Conservation (phyloP, 495 filamentous ascomycete genomes). For the Podospora pseudoanserina region DNA sequence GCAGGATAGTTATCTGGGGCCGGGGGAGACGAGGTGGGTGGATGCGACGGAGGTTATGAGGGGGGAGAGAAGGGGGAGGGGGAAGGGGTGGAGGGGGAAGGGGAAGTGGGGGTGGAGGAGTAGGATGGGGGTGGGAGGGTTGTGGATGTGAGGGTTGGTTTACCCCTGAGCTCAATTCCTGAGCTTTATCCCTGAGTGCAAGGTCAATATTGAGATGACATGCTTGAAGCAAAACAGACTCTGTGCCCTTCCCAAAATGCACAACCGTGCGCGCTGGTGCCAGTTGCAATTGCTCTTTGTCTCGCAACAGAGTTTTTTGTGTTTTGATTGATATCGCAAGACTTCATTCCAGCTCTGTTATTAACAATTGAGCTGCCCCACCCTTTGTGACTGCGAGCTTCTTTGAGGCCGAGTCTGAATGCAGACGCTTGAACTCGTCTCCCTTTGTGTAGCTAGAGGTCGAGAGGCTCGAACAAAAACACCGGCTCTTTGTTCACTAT, state of each 20-base stretch:
- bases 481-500: background rate
- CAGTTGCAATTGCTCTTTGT: background rate
- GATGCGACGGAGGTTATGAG: background rate
- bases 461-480: background rate
- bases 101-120: background rate
- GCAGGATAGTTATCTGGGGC: constrained; percentile 55
- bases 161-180: too few relatives aligned
- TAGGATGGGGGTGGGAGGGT: background rate
- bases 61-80: background rate
- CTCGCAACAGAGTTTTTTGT: too few relatives aligned
- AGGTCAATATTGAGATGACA: too few relatives aligned
- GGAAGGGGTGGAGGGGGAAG: background rate
- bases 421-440: background rate
- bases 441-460: background rate
- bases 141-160: background rate
- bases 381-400: background rate
- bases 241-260: too few relatives aligned
- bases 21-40: constrained; percentile 42
- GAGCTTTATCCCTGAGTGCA: too few relatives aligned
- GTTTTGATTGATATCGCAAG: background rate
- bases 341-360: background rate
- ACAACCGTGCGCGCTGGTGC: too few relatives aligned
- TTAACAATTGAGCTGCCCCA: background rate
- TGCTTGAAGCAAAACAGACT: too few relatives aligned
- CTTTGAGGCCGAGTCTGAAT: background rate